Percentiles rank a stretch among this genome's conserved stretches.
Conservation (phyloP, 2,329 filamentous ascomycete genomes). For the Xylariaceae sp. region DNA sequence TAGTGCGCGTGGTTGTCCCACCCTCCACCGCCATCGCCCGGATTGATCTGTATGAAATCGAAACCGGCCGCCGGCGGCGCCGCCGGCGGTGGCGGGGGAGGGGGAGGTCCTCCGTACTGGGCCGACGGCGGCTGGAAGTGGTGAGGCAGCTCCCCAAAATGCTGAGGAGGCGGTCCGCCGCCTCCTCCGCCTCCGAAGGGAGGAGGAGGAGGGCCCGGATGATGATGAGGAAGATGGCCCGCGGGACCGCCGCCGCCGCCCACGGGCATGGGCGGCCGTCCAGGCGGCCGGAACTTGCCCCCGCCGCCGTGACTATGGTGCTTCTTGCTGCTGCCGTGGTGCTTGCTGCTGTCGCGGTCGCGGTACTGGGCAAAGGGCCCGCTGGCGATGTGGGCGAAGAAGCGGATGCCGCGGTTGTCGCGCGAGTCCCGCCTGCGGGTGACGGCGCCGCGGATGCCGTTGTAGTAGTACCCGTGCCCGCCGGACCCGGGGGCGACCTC, state of each 20-base stretch:
- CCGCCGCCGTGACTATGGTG: constrained; percentile 7
- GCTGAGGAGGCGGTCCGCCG: constrained; percentile 4
- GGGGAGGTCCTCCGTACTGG: constrained; percentile 7
- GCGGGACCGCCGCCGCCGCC: not conserved
- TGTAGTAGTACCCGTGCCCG: constrained; percentile 15
- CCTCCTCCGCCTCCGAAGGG: not conserved
- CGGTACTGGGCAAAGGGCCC: constrained; percentile 21
- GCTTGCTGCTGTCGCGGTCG: constrained; percentile 8
- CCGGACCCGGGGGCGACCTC: constrained; percentile 16
- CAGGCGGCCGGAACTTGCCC: constrained; percentile 1
- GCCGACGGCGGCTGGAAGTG: constrained; percentile 5
- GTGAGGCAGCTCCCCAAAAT: constrained; percentile 7
- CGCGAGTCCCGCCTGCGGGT: constrained; percentile 17
- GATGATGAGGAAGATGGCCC: constrained; percentile 3
- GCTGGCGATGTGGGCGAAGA: constrained; percentile 23
- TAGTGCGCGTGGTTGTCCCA: too few species aligned
- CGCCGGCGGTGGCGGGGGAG: constrained; percentile 9
- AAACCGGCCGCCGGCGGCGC: constrained; percentile 13
- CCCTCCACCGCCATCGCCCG: constrained; percentile 5
- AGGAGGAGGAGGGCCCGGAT: constrained; percentile 5
- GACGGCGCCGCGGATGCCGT: constrained; percentile 21
- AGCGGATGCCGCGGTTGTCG: constrained; percentile 15
- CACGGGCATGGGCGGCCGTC: not conserved
- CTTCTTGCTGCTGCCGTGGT: constrained; percentile 7
- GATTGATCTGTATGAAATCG: constrained; percentile 21